A percentile compares a stretch with the other conserved stretches of the same genome.
These are phyloP conservation scores for Mycogone perniciosa DNA, from an alignment of 2,329 filamentous ascomycete genomes.

Conservation along the genomic window DNA sequence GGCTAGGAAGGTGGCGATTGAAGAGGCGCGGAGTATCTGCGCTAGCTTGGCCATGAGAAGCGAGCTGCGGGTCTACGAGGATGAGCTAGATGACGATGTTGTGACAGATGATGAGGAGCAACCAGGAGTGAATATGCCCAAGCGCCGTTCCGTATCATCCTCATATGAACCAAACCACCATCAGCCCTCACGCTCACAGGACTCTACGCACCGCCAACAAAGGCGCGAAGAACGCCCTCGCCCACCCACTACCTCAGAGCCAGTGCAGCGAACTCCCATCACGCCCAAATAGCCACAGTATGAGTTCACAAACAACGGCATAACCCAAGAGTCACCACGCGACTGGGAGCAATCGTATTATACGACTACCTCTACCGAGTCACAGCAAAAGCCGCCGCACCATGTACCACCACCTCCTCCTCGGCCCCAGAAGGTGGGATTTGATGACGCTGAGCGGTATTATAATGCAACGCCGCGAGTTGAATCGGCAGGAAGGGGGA, in stretches of 20 bases:
- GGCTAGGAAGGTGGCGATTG: constrained; percentile 43
- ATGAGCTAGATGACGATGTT: constrained; percentile 29
- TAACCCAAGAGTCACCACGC: constrained; percentile 17
- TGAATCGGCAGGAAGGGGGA: constrained; percentile 16
- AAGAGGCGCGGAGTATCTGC: constrained; percentile 44
- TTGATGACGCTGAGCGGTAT: constrained; percentile 29
- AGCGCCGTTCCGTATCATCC: constrained; percentile 13
- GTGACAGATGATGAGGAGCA: constrained; percentile 26
- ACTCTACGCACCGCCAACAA: constrained; percentile 17
- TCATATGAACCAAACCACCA: constrained; percentile 11
- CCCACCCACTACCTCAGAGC: constrained; percentile 11
- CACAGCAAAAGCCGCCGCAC: constrained; percentile 14
- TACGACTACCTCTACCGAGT: constrained; percentile 8
- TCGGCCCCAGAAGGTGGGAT: constrained; percentile 31
- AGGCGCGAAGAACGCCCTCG: constrained; percentile 20
- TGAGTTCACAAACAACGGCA: constrained; percentile 12
- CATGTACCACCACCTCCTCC: constrained; percentile 31
- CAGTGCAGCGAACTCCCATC: constrained; percentile 11
- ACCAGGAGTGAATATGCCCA: constrained; percentile 8
- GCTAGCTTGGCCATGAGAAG: constrained; percentile 47
- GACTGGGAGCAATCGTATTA: constrained; percentile 28
- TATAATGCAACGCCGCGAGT: constrained; percentile 23
- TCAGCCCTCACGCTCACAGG: constrained; percentile 16
- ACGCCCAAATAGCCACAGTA: constrained; percentile 18
- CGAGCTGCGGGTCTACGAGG: constrained; percentile 37